A percentile compares a stretch with the other conserved stretches of the same genome.
phyloP scores from a whole-genome alignment of 2,329 filamentous ascomycete species.

The Calonectria naviculata region DNA sequence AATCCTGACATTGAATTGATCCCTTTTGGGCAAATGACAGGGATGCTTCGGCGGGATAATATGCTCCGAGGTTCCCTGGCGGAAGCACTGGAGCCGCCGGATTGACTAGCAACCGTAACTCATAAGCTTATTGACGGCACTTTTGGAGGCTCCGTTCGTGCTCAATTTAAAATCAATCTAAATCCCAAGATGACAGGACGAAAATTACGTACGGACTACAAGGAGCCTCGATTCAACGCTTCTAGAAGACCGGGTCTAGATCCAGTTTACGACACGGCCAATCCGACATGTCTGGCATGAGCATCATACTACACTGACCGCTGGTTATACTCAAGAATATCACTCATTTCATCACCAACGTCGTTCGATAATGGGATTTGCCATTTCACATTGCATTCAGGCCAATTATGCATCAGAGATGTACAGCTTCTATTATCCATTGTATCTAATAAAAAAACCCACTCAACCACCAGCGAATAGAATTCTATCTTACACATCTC shows the following conservation, averaged over 20 bases:
- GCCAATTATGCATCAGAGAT: neutral
- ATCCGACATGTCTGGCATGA: neutral
- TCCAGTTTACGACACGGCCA: neutral
- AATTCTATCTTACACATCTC: slow-evolving; percentile 1
- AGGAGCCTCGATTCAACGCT: neutral
- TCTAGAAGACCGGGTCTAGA: neutral
- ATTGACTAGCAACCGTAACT: neutral
- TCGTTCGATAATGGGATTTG: neutral
- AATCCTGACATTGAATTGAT: neutral
- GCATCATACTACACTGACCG: too few relatives aligned
- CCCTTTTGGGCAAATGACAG: neutral
- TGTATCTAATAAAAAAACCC: neutral
- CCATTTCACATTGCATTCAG: neutral
- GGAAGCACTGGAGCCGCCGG: neutral
- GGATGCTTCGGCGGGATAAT: neutral
- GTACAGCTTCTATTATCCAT: neutral
- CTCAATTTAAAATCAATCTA: neutral
- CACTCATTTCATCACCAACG: neutral
- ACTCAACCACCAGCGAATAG: neutral
- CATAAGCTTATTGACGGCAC: neutral
- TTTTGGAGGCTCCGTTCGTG: neutral
- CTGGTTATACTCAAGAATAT: too few relatives aligned
- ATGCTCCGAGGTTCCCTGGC: neutral
- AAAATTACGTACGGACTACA: neutral
- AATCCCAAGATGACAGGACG: neutral